A percentile compares a stretch with the other conserved stretches of the same genome.
These are phyloP conservation scores for Phytophthora pinifolia DNA, from an alignment of 352 stramenopile genomes.

Conservation along the genomic window DNA sequence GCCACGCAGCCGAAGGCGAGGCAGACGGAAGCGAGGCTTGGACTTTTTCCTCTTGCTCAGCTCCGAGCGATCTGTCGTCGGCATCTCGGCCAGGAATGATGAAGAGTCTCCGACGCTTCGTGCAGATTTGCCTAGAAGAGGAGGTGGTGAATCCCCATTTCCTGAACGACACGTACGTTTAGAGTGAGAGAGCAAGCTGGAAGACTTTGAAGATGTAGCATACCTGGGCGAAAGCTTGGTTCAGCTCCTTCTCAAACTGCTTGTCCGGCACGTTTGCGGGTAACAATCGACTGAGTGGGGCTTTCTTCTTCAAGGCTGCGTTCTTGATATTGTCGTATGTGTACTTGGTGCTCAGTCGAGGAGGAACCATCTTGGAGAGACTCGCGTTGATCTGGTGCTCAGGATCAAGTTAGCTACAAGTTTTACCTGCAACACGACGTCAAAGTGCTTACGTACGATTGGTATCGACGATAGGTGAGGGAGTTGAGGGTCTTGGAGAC, in stretches of 20 bases:
- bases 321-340: conserved; percentile 51
- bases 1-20: conserved; percentile 11
- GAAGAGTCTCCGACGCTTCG: conserved; percentile 22
- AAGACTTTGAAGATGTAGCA: neutral
- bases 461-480: conserved; percentile 32
- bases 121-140: conserved; percentile 29
- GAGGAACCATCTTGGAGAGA: conserved; percentile 50
- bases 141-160: conserved; percentile 61
- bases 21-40: conserved; percentile 13
- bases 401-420: neutral
- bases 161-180: conserved; percentile 8
- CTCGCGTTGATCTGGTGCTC: conserved; percentile 23
- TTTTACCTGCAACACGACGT: neutral
- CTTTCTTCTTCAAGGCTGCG: conserved; percentile 58
- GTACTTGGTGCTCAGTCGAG: conserved; percentile 42
- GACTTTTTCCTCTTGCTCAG: conserved; percentile 9
- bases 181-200: too few species aligned
- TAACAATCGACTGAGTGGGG: conserved; percentile 55
- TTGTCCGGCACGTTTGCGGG: conserved; percentile 32
- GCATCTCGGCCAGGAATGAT: neutral
- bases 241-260: conserved; percentile 74
- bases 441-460: conserved; percentile 48
- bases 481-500: conserved; percentile 64
- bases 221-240: conserved; percentile 58
- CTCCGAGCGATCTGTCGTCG: conserved; percentile 2